phyloP scores from a whole-genome alignment of 2,329 filamentous ascomycete genomes.

The Colletotrichum coccodes region DNA sequence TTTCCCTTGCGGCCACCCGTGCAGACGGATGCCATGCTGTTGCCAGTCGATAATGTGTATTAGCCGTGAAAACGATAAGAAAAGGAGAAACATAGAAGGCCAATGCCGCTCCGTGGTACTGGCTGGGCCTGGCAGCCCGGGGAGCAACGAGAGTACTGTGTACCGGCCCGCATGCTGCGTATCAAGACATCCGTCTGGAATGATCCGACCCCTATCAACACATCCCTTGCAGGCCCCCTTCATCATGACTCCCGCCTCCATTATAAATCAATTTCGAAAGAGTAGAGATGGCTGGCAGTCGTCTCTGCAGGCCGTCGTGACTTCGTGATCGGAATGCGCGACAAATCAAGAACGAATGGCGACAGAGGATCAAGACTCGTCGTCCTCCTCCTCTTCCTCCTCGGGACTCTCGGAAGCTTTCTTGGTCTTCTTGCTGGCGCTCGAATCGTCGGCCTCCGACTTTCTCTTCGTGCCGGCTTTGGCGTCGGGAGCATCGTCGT shows the following conservation, averaged over 20 bases:
- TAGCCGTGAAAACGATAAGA: slow-evolving; percentile 35
- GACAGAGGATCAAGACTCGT: slow-evolving; percentile 40
- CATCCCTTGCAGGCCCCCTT: not conserved
- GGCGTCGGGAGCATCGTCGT: slow-evolving; percentile 29
- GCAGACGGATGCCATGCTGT: slow-evolving; percentile 44
- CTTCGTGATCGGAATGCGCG: slow-evolving; percentile 44
- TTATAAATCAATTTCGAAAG: slow-evolving; percentile 28
- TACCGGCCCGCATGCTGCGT: slow-evolving; percentile 29
- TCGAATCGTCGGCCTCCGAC: slow-evolving; percentile 59
- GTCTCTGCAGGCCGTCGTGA: slow-evolving; percentile 42
- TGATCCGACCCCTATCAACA: slow-evolving; percentile 27
- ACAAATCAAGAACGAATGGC: slow-evolving; percentile 40
- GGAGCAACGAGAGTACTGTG: slow-evolving; percentile 34
- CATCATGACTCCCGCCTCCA: slow-evolving; percentile 26
- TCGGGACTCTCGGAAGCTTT: slow-evolving; percentile 55
- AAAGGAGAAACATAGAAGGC: slow-evolving; percentile 36
- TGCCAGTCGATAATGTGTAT: slow-evolving; percentile 51
- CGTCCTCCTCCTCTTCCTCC: slow-evolving; percentile 55
- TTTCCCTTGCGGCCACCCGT: slow-evolving; percentile 40
- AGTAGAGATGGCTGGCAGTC: slow-evolving; percentile 16
- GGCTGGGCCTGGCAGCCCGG: slow-evolving; percentile 22
- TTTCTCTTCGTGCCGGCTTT: slow-evolving; percentile 68
- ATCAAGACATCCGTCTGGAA: slow-evolving; percentile 13
- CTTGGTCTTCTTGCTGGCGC: slow-evolving; percentile 67
- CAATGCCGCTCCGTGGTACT: not conserved